Conservation (phyloP, 2,329 filamentous ascomycete species). For the Metarhizium rileyi region DNA sequence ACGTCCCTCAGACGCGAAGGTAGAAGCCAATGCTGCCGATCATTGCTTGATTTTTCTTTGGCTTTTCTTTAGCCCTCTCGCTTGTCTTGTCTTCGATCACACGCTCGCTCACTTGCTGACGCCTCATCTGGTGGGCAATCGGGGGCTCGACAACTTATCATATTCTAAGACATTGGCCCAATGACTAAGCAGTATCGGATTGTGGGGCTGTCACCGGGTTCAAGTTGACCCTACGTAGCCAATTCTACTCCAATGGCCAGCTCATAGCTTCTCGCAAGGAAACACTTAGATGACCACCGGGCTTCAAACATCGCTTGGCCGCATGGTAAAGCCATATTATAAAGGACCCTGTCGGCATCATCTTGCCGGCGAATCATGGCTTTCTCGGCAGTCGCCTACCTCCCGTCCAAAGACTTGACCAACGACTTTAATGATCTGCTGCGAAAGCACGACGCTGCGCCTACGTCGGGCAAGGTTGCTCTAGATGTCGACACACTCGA, state of each 20-base stretch:
- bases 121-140: too few species aligned
- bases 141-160: too few species aligned
- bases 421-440: constrained; percentile 60
- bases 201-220: background rate
- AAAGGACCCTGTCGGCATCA: background rate
- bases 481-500: constrained; percentile 47
- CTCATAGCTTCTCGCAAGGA: background rate
- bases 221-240: constrained; percentile 2
- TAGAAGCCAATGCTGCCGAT: too few species aligned
- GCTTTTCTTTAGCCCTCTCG: too few species aligned
- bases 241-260: background rate
- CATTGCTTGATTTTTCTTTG: too few species aligned
- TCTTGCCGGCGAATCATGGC: constrained; percentile 1
- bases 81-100: too few species aligned
- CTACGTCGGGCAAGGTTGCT: constrained; percentile 33
- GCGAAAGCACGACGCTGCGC: constrained; percentile 44
- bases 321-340: background rate
- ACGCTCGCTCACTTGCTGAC: too few species aligned
- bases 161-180: background rate
- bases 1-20: background rate
- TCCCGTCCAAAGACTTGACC: constrained; percentile 50
- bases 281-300: background rate
- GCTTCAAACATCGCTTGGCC: background rate
- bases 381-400: constrained; percentile 5
- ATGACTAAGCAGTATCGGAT: constrained; percentile 6